These are phyloP conservation scores for Tricholomella constricta DNA, from an alignment of 768 basidiomycete genomes.

Conservation along the genomic window DNA sequence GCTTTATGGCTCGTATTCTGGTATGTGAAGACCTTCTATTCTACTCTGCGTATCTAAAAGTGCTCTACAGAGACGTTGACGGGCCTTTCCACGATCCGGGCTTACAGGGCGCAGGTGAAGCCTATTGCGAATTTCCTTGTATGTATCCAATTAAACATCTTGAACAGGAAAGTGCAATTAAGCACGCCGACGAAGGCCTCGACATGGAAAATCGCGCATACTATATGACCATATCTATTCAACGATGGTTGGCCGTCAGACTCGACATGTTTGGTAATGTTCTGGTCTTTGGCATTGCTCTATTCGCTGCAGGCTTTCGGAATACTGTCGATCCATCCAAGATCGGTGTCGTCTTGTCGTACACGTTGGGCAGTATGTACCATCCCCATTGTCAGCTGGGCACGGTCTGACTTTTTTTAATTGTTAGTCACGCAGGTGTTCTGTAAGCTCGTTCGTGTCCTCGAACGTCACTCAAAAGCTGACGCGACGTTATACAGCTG, in stretches of 20 bases:
- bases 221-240: constrained; percentile 63
- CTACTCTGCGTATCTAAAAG: not conserved
- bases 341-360: constrained; percentile 57
- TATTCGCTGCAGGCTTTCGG: constrained; percentile 70
- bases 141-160: not conserved
- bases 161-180: constrained; percentile 47
- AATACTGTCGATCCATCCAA: constrained; percentile 45
- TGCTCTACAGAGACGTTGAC: constrained; percentile 56
- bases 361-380: constrained; percentile 47
- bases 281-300: constrained; percentile 65
- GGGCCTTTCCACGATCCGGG: constrained; percentile 63
- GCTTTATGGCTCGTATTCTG: constrained; percentile 59
- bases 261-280: constrained; percentile 68
- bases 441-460: too few species aligned
- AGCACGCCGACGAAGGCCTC: constrained; percentile 51
- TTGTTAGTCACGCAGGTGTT: constrained; percentile 46
- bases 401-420: not conserved
- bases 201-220: constrained; percentile 65
- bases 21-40: constrained; percentile 27
- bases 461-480: too few species aligned
- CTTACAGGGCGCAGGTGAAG: constrained; percentile 55
- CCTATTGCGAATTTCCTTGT: not conserved
- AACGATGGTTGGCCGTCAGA: constrained; percentile 63
- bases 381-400: not conserved
- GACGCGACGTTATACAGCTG: constrained; percentile 34